A percentile compares a stretch with the other conserved stretches of the same genome.
Evolutionary conservation across 352 stramenopile genomes (phyloP).

Genomic region (Globisporangium parvum): DNA sequence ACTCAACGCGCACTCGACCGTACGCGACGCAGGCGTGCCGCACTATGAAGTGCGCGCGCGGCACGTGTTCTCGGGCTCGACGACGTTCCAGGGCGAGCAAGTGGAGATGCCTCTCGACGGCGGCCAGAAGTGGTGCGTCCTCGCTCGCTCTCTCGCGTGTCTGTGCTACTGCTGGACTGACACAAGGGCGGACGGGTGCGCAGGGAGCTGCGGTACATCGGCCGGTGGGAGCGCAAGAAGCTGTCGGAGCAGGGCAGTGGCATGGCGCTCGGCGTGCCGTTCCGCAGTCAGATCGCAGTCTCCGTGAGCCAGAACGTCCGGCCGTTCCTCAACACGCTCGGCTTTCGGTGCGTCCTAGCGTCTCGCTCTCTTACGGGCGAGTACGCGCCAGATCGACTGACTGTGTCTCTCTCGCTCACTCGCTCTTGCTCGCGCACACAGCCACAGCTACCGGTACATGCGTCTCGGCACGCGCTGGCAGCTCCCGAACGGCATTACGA

Average conservation of each 20-base stretch:
- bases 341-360: conserved; percentile 48
- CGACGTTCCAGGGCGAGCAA: conserved; percentile 71
- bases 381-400: too few relatives aligned
- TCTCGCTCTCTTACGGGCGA: neutral
- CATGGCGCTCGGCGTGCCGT: conserved; percentile 59
- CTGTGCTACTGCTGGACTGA: neutral
- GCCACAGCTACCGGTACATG: conserved; percentile 83
- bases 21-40: conserved; percentile 37
- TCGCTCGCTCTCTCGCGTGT: neutral
- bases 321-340: conserved; percentile 62
- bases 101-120: conserved; percentile 72
- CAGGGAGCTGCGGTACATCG: conserved; percentile 81
- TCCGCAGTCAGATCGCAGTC: conserved; percentile 77
- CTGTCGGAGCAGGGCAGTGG: conserved; percentile 71
- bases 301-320: conserved; percentile 81
- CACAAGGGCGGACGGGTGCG: neutral
- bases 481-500: conserved; percentile 76
- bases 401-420: neutral
- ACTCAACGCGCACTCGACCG: neutral
- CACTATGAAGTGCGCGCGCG: conserved; percentile 79
- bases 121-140: conserved; percentile 68
- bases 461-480: conserved; percentile 76
- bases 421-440: conserved; percentile 9
- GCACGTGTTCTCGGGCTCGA: conserved; percentile 77
- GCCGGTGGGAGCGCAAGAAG: conserved; percentile 83